phyloP scores from a whole-genome alignment of 179 eudicot genomes.

The Spinacia oleracea region DNA sequence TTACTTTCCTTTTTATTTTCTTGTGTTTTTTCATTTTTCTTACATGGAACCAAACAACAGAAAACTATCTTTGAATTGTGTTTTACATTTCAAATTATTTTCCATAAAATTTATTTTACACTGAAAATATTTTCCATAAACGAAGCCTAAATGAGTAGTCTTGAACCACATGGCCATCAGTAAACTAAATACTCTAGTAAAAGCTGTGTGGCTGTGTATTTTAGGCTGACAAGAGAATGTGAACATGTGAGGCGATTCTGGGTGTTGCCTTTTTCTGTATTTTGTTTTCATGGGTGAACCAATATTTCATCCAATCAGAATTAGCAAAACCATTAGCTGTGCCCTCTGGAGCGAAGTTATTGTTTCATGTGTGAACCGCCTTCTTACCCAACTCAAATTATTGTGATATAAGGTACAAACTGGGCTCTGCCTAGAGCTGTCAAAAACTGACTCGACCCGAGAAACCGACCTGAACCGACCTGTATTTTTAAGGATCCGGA shows the following conservation, averaged over 20 bases:
- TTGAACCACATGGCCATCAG: constrained; percentile 19
- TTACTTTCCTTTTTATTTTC: no score
- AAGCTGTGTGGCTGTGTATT: background rate
- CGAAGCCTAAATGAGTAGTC: constrained; percentile 17
- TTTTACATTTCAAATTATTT: no score
- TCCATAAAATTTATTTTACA: no score
- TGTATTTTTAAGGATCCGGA: no score
- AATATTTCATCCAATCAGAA: constrained; percentile 19
- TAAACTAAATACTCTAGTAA: constrained; percentile 12
- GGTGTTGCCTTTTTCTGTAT: background rate
- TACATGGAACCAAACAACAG: no score
- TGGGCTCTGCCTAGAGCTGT: background rate
- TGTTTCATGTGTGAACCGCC: constrained; percentile 10
- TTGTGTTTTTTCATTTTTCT: no score
- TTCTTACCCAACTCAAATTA: background rate
- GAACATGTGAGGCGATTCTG: constrained; percentile 23
- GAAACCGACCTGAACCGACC: no score
- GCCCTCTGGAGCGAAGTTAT: background rate
- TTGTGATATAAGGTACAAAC: background rate
- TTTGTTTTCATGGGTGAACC: constrained; percentile 23
- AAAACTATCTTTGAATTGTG: no score
- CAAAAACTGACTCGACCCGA: no score
- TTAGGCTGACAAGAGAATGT: constrained; percentile 26
- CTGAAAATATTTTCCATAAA: no score
- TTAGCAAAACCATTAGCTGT: background rate